These are phyloP conservation scores for Barbarea vulgaris DNA, from an alignment of 345 rosid species.

Conservation along the genomic window DNA sequence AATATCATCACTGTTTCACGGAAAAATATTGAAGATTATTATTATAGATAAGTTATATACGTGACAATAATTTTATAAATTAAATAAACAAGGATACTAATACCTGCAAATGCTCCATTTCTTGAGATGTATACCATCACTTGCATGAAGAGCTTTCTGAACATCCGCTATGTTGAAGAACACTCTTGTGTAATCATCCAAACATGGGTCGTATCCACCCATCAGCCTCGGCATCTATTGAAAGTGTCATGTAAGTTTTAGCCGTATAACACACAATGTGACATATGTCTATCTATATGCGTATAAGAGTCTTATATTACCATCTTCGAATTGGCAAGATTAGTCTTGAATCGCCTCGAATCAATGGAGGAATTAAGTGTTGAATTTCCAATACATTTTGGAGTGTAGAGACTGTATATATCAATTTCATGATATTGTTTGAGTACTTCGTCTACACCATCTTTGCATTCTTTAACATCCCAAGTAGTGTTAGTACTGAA, in stretches of 20 bases:
- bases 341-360: conserved; percentile 43
- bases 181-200: conserved; percentile 65
- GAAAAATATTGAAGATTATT: background rate
- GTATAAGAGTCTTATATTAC: conserved; percentile 30
- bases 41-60: too few species aligned
- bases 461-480: conserved; percentile 55
- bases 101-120: conserved; percentile 98
- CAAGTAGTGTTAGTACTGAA: conserved; percentile 64
- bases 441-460: conserved; percentile 61
- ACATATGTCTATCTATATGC: background rate
- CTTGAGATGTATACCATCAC: conserved; percentile 54
- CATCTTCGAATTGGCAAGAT: conserved; percentile 49
- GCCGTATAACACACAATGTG: background rate
- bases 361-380: conserved; percentile 35
- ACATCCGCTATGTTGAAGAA: conserved; percentile 81
- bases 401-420: conserved; percentile 78
- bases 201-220: conserved; percentile 90
- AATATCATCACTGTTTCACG: conserved; percentile 47
- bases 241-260: background rate
- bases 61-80: background rate
- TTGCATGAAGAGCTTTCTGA: conserved; percentile 84
- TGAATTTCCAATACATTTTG: conserved; percentile 53
- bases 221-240: conserved; percentile 74
- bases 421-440: conserved; percentile 75
- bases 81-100: conserved; percentile 8